Conservation (phyloP, 805 yeast genomes). For the Candida berthetii region DNA sequence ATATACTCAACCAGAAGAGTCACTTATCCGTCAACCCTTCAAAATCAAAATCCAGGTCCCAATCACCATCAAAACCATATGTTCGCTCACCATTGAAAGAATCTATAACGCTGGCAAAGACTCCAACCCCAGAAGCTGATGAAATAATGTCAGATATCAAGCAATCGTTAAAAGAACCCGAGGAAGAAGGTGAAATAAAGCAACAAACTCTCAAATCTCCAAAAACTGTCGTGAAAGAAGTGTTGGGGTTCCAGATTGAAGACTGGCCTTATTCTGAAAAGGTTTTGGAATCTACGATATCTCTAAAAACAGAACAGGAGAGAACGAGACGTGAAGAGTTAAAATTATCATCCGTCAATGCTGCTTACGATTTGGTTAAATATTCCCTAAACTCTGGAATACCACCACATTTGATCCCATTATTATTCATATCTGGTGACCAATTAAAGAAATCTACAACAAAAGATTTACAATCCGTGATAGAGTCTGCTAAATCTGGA, state of each 20-base stretch:
- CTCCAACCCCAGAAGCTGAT: constrained; percentile 1
- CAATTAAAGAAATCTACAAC: background rate
- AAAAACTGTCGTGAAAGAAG: background rate
- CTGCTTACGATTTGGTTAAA: constrained; percentile 30
- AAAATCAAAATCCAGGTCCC: background rate
- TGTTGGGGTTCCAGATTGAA: constrained; percentile 5
- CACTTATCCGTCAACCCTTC: no score
- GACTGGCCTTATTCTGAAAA: constrained; percentile 34
- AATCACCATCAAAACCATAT: background rate
- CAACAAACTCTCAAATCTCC: background rate
- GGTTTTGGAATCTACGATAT: constrained; percentile 26
- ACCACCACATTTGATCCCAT: constrained; percentile 30
- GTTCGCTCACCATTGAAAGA: background rate
- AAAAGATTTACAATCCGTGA: background rate
- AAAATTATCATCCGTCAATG: constrained; percentile 22
- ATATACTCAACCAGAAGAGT: no score
- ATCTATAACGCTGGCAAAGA: background rate
- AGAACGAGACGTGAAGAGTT: constrained; percentile 29
- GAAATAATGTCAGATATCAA: background rate
- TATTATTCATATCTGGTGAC: constrained; percentile 19
- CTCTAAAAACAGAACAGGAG: constrained; percentile 32
- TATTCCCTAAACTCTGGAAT: constrained; percentile 28
- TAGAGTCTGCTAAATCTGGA: background rate
- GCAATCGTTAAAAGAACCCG: background rate
- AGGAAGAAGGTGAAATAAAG: no score